phyloP scores from a whole-genome alignment of 805 yeast species.

The Schizosaccharomyces cryophilus region DNA sequence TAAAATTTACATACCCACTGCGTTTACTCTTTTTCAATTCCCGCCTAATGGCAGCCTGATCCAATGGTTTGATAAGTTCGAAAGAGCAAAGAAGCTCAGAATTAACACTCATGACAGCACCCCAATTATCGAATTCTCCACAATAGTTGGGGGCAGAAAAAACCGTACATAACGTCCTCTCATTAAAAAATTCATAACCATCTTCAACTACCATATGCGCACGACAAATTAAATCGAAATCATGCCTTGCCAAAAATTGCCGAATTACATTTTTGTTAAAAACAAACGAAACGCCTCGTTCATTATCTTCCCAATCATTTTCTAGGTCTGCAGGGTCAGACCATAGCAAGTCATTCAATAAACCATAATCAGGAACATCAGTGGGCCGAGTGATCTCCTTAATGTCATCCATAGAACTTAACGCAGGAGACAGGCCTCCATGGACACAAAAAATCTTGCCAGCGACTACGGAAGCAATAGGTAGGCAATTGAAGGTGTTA shows the following conservation, averaged over 20 bases:
- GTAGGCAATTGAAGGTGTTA: conserved; percentile 85
- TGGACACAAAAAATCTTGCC: conserved; percentile 83
- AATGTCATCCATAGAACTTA: conserved; percentile 50
- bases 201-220: conserved; percentile 79
- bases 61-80: conserved; percentile 81
- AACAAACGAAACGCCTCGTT: conserved; percentile 62
- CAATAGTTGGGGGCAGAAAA: conserved; percentile 58
- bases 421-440: conserved; percentile 60
- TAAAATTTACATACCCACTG: not conserved
- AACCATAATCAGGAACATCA: conserved; percentile 65
- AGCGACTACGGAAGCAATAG: conserved; percentile 86
- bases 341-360: conserved; percentile 57
- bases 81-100: conserved; percentile 82
- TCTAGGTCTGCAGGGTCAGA: conserved; percentile 65
- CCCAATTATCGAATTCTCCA: conserved; percentile 84
- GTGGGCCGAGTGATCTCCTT: conserved; percentile 57
- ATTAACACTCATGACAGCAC: conserved; percentile 91
- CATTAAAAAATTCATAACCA: conserved; percentile 56
- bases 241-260: conserved; percentile 47
- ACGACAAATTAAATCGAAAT: conserved; percentile 57
- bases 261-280: conserved; percentile 58
- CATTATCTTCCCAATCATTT: conserved; percentile 74
- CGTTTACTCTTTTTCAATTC: conserved; percentile 68
- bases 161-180: conserved; percentile 44
- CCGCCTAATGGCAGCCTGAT: conserved; percentile 75